These are phyloP conservation scores for Phytophthora lateralis DNA, from an alignment of 352 stramenopile genomes.

Conservation along the genomic window DNA sequence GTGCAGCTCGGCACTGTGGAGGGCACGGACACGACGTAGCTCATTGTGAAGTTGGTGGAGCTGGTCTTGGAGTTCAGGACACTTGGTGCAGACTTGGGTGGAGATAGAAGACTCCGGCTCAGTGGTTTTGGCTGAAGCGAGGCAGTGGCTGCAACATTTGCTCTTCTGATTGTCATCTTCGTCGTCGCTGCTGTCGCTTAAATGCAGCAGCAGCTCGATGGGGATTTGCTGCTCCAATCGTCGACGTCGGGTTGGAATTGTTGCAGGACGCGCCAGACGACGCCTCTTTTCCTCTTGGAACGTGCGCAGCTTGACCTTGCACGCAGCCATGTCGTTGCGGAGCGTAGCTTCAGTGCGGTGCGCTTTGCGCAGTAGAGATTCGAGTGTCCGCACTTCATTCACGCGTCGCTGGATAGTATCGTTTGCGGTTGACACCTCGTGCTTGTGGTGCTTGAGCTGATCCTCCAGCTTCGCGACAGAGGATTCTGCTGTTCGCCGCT, in stretches of 20 bases:
- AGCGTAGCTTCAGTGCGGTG: conserved; percentile 41
- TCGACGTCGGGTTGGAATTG: conserved; percentile 6
- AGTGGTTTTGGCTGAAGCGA: neutral
- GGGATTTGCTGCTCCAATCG: conserved; percentile 18
- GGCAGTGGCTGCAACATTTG: conserved; percentile 4
- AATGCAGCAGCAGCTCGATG: conserved; percentile 24
- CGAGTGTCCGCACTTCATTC: conserved; percentile 22
- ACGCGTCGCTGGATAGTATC: conserved; percentile 9
- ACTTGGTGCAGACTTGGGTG: conserved; percentile 23
- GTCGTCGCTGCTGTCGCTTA: conserved; percentile 30
- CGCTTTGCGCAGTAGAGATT: conserved; percentile 31
- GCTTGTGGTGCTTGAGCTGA: conserved; percentile 33
- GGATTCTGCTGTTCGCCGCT: conserved; percentile 27
- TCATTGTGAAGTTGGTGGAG: conserved; percentile 28
- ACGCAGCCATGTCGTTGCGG: conserved; percentile 26
- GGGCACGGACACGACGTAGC: conserved; percentile 30
- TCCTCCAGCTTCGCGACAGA: conserved; percentile 13
- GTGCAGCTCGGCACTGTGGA: conserved; percentile 43
- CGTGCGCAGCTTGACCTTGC: conserved; percentile 29
- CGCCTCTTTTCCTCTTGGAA: conserved; percentile 33
- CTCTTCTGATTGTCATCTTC: conserved; percentile 24
- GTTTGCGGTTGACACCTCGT: conserved; percentile 14
- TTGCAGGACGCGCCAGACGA: neutral
- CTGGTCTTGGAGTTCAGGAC: conserved; percentile 26
- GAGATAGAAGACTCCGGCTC: conserved; percentile 1